phyloP scores from a whole-genome alignment of 1,139 yeast species.

The Lodderomyces pseudojiufengensis region DNA sequence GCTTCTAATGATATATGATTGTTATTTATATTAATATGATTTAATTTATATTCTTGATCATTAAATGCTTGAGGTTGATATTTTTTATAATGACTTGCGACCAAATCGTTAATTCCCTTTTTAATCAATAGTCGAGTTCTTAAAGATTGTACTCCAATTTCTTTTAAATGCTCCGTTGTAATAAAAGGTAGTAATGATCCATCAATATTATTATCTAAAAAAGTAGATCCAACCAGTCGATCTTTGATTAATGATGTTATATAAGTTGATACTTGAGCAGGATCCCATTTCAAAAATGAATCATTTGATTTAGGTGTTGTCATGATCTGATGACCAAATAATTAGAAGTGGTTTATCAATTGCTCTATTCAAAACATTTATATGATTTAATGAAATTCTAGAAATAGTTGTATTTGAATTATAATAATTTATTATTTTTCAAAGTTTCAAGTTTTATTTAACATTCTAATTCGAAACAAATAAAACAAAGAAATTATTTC shows the following conservation, averaged over 20 bases:
- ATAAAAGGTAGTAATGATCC: constrained; percentile 60
- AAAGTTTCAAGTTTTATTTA: too few species aligned
- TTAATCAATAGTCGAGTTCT: constrained; percentile 46
- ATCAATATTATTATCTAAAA: constrained; percentile 55
- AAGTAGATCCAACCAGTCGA: constrained; percentile 23
- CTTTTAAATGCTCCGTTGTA: constrained; percentile 57
- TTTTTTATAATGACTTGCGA: constrained; percentile 31
- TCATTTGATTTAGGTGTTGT: constrained; percentile 23
- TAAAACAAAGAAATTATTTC: background rate
- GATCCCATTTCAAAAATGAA: constrained; percentile 45
- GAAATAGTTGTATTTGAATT: too few species aligned
- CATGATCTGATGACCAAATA: too few species aligned
- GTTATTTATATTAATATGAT: constrained; percentile 28
- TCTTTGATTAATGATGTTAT: constrained; percentile 23
- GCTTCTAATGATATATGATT: constrained; percentile 37
- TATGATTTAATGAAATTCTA: too few species aligned
- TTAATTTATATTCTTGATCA: constrained; percentile 30
- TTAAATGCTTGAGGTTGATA: constrained; percentile 27
- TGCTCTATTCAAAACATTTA: too few species aligned
- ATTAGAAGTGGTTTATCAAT: too few species aligned
- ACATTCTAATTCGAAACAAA: too few species aligned
- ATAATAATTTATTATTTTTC: too few species aligned
- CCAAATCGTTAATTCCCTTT: constrained; percentile 43
- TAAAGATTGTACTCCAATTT: constrained; percentile 48
- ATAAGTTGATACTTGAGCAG: constrained; percentile 43